Percentiles rank a stretch among this genome's conserved stretches.
Conservation (phyloP, 2,329 filamentous ascomycete species). For the Apiospora hydei region DNA sequence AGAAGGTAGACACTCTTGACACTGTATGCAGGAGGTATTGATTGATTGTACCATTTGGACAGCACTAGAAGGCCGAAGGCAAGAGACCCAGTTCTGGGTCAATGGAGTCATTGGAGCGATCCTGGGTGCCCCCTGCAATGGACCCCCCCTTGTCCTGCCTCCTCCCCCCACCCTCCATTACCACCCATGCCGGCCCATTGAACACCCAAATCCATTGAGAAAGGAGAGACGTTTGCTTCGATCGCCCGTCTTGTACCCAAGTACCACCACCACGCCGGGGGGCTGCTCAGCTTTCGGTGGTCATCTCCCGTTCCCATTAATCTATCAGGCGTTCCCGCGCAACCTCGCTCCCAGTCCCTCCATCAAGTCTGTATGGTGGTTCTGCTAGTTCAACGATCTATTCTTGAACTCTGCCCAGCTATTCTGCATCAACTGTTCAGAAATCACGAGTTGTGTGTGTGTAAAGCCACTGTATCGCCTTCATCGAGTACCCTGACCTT, state of each 20-base stretch:
- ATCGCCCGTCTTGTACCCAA: constrained; percentile 11
- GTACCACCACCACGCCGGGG: constrained; percentile 2
- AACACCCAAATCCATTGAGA: not conserved
- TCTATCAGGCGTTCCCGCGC: constrained; percentile 19
- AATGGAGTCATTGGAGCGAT: constrained; percentile 23
- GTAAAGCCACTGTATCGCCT: not conserved
- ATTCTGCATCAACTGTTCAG: not conserved
- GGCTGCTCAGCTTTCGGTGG: constrained; percentile 19
- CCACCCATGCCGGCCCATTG: not conserved
- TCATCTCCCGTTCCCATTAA: constrained; percentile 20
- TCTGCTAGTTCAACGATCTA: constrained; percentile 11
- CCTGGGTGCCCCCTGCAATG: constrained; percentile 12
- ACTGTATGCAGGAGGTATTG: constrained; percentile 20
- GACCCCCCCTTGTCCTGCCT: constrained; percentile 8
- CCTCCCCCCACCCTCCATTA: not conserved
- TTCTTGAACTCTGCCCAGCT: constrained; percentile 14
- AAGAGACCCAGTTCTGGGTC: constrained; percentile 10
- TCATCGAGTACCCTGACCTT: constrained; percentile 4
- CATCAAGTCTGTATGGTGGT: constrained; percentile 11
- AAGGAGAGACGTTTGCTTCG: constrained; percentile 10
- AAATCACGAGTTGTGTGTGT: not conserved
- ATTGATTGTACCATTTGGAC: constrained; percentile 1
- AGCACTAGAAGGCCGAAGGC: not conserved
- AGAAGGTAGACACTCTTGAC: not conserved
- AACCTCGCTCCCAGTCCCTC: constrained; percentile 17